Percentiles rank a stretch among this genome's conserved stretches.
Evolutionary conservation across 2,329 filamentous ascomycete species (phyloP).

Genomic region (Kalaharituber pfeilii): DNA sequence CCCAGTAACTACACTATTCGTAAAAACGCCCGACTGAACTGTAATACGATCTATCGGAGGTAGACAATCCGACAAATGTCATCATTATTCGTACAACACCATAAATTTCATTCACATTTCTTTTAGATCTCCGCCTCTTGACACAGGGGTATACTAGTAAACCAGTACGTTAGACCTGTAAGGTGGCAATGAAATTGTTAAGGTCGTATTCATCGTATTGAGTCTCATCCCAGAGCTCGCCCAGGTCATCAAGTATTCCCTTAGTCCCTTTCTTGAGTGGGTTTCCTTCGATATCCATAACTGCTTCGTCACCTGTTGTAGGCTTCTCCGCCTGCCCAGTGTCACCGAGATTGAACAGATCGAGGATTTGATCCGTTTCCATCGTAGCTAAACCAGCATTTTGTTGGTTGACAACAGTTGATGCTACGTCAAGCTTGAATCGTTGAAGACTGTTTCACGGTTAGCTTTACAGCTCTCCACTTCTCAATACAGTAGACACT

Average conservation of each 20-base stretch:
- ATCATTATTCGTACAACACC: background rate
- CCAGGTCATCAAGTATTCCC: slow-evolving; percentile 84
- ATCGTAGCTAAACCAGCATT: slow-evolving; percentile 88
- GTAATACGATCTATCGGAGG: background rate
- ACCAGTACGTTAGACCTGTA: slow-evolving; percentile 49
- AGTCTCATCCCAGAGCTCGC: slow-evolving; percentile 90
- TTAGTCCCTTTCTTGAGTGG: slow-evolving; percentile 92
- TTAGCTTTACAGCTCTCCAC: slow-evolving; percentile 5
- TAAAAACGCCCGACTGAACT: background rate
- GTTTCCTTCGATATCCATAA: slow-evolving; percentile 87
- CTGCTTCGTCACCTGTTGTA: slow-evolving; percentile 52
- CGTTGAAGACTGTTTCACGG: slow-evolving; percentile 56
- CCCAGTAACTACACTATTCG: no score
- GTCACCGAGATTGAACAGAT: slow-evolving; percentile 84
- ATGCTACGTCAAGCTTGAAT: slow-evolving; percentile 98
- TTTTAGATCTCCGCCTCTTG: background rate
- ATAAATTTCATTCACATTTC: background rate
- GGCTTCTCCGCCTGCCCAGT: slow-evolving; percentile 44
- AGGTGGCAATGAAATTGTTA: slow-evolving; percentile 85
- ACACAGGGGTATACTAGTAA: no score
- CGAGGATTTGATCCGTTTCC: slow-evolving; percentile 96
- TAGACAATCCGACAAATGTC: background rate
- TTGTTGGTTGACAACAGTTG: slow-evolving; percentile 96
- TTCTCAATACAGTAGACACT: slow-evolving; percentile 23
- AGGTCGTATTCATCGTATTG: slow-evolving; percentile 98